Percentiles rank a stretch among this genome's conserved stretches.
phyloP scores from a whole-genome alignment of 257 asterid species.

The Gardenia jasminoides region DNA sequence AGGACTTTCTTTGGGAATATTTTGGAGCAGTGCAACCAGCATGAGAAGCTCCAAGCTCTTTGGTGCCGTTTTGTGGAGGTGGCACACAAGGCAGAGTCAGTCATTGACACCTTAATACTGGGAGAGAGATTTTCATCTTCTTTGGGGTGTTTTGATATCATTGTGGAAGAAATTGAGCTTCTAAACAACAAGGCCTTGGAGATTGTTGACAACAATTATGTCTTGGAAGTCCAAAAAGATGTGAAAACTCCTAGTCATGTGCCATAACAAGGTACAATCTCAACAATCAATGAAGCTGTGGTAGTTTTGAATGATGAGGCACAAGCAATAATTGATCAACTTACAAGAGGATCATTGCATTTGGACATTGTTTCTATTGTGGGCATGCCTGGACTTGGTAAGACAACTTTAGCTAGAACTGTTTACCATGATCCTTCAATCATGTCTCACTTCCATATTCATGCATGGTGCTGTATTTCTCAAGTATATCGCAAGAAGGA shows the following conservation, averaged over 20 bases:
- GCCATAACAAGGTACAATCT: background rate
- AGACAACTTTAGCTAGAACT: background rate
- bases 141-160: background rate
- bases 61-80: background rate
- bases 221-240: too few species aligned
- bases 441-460: background rate
- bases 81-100: conserved; percentile 10
- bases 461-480: conserved; percentile 6
- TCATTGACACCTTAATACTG: conserved; percentile 1
- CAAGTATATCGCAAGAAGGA: background rate
- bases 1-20: background rate
- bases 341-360: background rate
- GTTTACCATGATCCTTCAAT: background rate
- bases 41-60: background rate
- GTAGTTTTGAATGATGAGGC: conserved; percentile 15
- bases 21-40: background rate
- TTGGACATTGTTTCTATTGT: conserved; percentile 1
- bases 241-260: too few species aligned
- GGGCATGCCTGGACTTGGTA: conserved; percentile 11
- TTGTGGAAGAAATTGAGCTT: background rate
- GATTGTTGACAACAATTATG: too few species aligned
- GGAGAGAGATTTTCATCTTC: background rate
- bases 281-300: background rate
- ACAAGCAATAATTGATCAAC: background rate
- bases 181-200: too few species aligned